phyloP scores from a whole-genome alignment of 2,329 filamentous ascomycete species.

The Trichophyton benhamiae region DNA sequence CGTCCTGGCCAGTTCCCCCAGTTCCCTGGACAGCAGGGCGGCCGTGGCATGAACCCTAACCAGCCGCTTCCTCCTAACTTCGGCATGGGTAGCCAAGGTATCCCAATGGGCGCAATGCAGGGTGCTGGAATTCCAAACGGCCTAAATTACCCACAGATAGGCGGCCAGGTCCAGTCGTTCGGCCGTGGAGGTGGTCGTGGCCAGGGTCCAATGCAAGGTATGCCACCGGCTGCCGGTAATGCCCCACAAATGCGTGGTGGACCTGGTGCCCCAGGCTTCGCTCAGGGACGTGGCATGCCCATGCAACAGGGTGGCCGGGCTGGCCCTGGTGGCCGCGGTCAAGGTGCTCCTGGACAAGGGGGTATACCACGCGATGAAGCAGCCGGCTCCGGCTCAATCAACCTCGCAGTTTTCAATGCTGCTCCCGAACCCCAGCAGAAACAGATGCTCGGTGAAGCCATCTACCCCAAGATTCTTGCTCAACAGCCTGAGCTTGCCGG shows the following conservation, averaged over 20 bases:
- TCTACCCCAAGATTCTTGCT: conserved; percentile 95
- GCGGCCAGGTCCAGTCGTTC: conserved; percentile 64
- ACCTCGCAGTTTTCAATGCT: conserved; percentile 39
- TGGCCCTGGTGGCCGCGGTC: conserved; percentile 28
- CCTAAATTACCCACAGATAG: conserved; percentile 68
- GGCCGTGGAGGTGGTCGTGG: conserved; percentile 59
- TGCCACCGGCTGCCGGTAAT: conserved; percentile 51
- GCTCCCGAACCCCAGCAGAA: conserved; percentile 71
- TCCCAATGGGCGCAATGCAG: conserved; percentile 46
- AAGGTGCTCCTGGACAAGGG: conserved; percentile 28
- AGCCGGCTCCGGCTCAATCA: conserved; percentile 32
- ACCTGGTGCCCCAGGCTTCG: conserved; percentile 33
- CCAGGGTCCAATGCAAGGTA: conserved; percentile 57
- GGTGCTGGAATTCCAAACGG: conserved; percentile 59
- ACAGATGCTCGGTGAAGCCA: conserved; percentile 93
- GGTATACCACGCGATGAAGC: conserved; percentile 28
- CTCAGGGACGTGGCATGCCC: conserved; percentile 33
- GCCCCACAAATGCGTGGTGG: conserved; percentile 34
- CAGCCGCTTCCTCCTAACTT: conserved; percentile 81
- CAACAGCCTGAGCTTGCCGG: conserved; percentile 92
- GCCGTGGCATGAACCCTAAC: conserved; percentile 70
- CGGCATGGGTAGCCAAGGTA: conserved; percentile 66
- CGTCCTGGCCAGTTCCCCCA: conserved; percentile 78
- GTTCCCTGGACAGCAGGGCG: conserved; percentile 72
- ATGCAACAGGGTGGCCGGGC: conserved; percentile 25